These are phyloP conservation scores for Podila verticillata DNA, from an alignment of 192 early-diverging fungal genomes.

Conservation along the genomic window DNA sequence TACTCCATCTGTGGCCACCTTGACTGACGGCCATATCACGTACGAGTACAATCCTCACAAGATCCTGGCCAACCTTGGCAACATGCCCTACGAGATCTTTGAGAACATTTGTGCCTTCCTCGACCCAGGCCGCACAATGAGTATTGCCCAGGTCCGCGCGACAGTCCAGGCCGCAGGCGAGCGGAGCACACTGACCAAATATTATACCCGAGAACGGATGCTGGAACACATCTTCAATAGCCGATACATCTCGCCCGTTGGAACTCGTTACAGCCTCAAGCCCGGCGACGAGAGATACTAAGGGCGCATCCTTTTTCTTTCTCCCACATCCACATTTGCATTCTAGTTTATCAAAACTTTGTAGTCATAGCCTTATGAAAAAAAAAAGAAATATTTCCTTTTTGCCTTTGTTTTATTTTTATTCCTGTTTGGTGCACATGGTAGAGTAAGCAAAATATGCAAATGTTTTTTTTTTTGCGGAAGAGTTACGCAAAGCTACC, in stretches of 20 bases:
- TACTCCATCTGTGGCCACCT: slow-evolving; percentile 1
- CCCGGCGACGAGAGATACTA: slow-evolving; percentile 43
- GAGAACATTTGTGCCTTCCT: slow-evolving; percentile 47
- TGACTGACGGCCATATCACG: not conserved
- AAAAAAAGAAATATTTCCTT: no score
- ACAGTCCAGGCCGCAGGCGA: slow-evolving; percentile 39
- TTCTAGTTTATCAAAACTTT: no score
- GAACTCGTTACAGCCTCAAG: slow-evolving; percentile 39
- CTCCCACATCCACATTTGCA: no score
- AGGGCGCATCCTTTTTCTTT: not conserved
- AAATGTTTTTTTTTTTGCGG: not conserved
- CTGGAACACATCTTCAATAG: slow-evolving; percentile 43
- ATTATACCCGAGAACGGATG: slow-evolving; percentile 52
- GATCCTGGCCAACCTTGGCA: slow-evolving; percentile 34
- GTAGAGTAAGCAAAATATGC: no score
- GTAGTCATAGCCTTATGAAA: no score
- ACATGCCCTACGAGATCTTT: slow-evolving; percentile 52
- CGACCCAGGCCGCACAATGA: slow-evolving; percentile 42
- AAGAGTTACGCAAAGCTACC: no score
- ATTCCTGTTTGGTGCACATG: no score
- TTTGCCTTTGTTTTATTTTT: no score
- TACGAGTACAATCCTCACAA: slow-evolving; percentile 46
- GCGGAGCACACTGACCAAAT: slow-evolving; percentile 22
- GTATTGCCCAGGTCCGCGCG: slow-evolving; percentile 29
- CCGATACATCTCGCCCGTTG: slow-evolving; percentile 44